Base-by-base conservation (phyloP, 306 rosid genomes). In the Betula pendula region DNA sequence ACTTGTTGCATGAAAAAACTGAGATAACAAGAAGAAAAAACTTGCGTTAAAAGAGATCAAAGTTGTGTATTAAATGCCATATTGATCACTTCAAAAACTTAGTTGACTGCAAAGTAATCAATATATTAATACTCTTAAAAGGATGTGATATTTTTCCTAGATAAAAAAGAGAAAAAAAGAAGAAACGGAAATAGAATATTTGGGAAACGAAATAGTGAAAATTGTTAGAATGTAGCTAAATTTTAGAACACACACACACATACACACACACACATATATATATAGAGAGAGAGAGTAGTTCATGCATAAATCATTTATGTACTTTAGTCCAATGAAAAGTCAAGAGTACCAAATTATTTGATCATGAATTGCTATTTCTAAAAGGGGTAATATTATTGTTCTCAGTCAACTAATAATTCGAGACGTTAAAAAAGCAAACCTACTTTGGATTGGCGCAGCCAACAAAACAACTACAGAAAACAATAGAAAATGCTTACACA, bases 31-130 rank as follows among this genome's bases (percentile, higher is more conserved):
- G 40, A 59, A 59, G 66, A 59, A 25, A 25, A 59, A 12, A 59
- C 2, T 10, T 59, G 1, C 0, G n/a, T 25, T 11, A 4, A 24
- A 53, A 24, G 19, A 27, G 62, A 14, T 9, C 22, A 55, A 55
- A 20, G 8, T 20, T 55, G 60, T 20, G 2, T 10, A 45, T 45
- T 45, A 1, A 45, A 5, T 45, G 49, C 49, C 49, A 52, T 11
- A n/a, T 17, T 10, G 53, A 20, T 53, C 24, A 75, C 10, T 29
- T 66, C 60, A 48, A 58, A 71, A 73, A 63, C 65, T 45, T n/a
- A 71, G 42, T 78, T 22, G 73, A 55, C 45, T 38, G 66, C 44
- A 66, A 73, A 74, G n/a, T 66, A 56, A 62, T 24, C n/a, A 38
- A 19, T 59, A 76, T 62, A 51, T 49, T 72, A 43, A 0, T 1